phyloP scores from a whole-genome alignment of 345 rosid genomes.

The Pugionium dolabratum region DNA sequence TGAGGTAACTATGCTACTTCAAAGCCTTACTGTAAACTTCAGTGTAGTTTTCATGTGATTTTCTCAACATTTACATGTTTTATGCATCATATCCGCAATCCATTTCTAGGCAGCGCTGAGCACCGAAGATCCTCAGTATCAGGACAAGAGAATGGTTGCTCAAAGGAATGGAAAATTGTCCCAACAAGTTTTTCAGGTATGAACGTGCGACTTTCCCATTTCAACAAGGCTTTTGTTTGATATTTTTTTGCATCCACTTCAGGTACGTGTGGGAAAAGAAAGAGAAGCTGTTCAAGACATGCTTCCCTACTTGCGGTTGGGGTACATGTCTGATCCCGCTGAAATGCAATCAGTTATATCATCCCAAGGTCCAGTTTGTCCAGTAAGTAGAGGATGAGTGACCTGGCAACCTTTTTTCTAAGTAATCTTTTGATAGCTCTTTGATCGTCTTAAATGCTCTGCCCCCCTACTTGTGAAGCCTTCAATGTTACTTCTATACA shows the following conservation, averaged over 20 bases:
- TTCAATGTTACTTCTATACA: slow-evolving; percentile 4
- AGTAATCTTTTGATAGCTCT: slow-evolving; percentile 17
- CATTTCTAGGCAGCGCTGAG: slow-evolving; percentile 71
- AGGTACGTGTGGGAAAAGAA: slow-evolving; percentile 86
- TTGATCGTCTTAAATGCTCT: slow-evolving; percentile 19
- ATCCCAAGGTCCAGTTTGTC: slow-evolving; percentile 94
- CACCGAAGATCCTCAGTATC: slow-evolving; percentile 97
- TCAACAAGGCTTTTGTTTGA: slow-evolving; percentile 21
- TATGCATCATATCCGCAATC: slow-evolving; percentile 23
- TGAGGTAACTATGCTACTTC: slow-evolving; percentile 52
- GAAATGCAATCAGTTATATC: slow-evolving; percentile 95
- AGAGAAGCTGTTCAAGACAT: slow-evolving; percentile 81
- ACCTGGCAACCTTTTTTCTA: not conserved
- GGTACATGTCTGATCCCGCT: slow-evolving; percentile 85
- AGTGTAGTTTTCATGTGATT: slow-evolving; percentile 3
- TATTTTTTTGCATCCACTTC: slow-evolving; percentile 26
- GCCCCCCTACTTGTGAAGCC: not conserved
- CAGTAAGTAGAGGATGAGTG: slow-evolving; percentile 53
- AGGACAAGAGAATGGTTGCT: slow-evolving; percentile 93
- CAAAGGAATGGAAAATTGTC: slow-evolving; percentile 92
- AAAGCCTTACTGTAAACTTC: slow-evolving; percentile 2
- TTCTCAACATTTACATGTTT: slow-evolving; percentile 28
- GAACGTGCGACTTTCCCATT: slow-evolving; percentile 8
- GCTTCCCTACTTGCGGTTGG: slow-evolving; percentile 86
- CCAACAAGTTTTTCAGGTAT: slow-evolving; percentile 70